phyloP scores from a whole-genome alignment of 345 rosid genomes.

The Rhizophora apiculata region DNA sequence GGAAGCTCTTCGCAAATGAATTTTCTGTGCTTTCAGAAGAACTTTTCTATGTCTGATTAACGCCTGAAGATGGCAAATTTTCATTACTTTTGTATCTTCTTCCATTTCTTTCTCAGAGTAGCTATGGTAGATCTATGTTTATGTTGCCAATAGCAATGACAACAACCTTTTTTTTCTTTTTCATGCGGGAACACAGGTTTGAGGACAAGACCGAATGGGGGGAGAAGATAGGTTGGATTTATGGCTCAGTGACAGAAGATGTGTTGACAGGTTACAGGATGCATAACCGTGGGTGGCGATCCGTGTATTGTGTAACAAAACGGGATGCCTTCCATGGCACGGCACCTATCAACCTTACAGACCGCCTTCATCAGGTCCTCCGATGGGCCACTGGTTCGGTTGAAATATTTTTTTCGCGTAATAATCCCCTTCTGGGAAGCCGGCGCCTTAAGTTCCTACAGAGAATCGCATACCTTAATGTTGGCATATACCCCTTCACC shows the following conservation, averaged over 20 bases:
- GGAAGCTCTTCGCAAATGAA: no score
- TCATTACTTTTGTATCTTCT: no score
- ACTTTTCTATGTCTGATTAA: no score
- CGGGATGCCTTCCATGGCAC: conserved; percentile 90
- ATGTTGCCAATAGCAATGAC: no score
- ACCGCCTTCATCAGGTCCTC: conserved; percentile 86
- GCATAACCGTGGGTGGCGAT: conserved; percentile 99
- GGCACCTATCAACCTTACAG: conserved; percentile 90
- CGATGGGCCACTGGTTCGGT: conserved; percentile 98
- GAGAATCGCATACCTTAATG: conserved; percentile 77
- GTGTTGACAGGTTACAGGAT: conserved; percentile 93
- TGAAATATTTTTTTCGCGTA: conserved; percentile 80
- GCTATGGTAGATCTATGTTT: no score
- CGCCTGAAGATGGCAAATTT: no score
- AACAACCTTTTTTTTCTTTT: no score
- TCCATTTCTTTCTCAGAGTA: no score
- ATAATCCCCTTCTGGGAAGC: conserved; percentile 67
- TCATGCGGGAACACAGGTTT: conserved; percentile 31
- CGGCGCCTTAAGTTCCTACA: conserved; percentile 79
- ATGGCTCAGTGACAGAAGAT: conserved; percentile 75
- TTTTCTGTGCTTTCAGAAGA: no score
- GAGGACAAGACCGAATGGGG: conserved; percentile 98
- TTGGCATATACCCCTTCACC: conserved; percentile 87
- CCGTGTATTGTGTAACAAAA: conserved; percentile 81
- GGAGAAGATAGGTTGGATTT: conserved; percentile 81